Conservation (phyloP, 1,139 yeast genomes). For the Lodderomyces margitis region DNA sequence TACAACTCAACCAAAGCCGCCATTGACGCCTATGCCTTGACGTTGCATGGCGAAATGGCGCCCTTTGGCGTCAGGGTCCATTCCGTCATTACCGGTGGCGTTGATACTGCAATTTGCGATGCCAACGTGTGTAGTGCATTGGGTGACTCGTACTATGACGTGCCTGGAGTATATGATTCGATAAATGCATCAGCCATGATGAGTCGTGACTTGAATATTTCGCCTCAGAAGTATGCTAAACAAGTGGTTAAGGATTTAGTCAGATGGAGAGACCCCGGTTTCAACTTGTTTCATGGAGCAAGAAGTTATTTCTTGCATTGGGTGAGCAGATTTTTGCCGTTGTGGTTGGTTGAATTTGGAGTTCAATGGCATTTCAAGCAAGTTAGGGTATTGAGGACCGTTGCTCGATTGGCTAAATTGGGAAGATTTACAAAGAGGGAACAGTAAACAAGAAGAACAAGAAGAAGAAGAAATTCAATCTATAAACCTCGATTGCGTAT, state of each 20-base stretch:
- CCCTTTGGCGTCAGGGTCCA: slow-evolving; percentile 40
- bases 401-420: slow-evolving; percentile 10
- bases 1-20: slow-evolving; percentile 57
- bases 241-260: slow-evolving; percentile 26
- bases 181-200: slow-evolving; percentile 22
- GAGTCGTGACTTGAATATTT: slow-evolving; percentile 26
- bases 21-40: slow-evolving; percentile 65
- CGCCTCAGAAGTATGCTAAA: slow-evolving; percentile 31
- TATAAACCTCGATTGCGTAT: no score
- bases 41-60: slow-evolving; percentile 58
- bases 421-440: slow-evolving; percentile 8
- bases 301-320: slow-evolving; percentile 23
- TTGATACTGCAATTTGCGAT: slow-evolving; percentile 36
- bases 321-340: slow-evolving; percentile 25
- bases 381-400: slow-evolving; percentile 19
- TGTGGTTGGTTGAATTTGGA: slow-evolving; percentile 28
- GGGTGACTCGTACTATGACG: slow-evolving; percentile 25
- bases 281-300: slow-evolving; percentile 32
- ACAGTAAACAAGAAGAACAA: background rate
- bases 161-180: slow-evolving; percentile 31
- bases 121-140: slow-evolving; percentile 11
- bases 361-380: slow-evolving; percentile 33
- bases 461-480: no score
- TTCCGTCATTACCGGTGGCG: slow-evolving; percentile 41
- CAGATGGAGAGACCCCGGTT: slow-evolving; percentile 22